Evolutionary conservation across 768 basidiomycete genomes (phyloP), one percentile per base, ranked within the genome.

Genomic region (Auricularia heimuer): DNA sequence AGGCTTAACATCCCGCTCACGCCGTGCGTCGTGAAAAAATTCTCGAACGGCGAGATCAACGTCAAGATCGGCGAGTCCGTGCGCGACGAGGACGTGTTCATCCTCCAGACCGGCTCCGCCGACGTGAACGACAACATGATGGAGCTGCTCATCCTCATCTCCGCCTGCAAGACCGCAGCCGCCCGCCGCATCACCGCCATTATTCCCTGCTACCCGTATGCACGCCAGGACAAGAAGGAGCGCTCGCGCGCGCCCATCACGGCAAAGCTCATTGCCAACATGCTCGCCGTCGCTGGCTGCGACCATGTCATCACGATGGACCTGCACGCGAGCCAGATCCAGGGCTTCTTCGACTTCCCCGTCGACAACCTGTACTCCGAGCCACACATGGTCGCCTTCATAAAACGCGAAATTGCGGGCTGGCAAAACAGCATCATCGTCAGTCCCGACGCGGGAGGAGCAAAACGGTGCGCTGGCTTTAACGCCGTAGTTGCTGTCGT

Each of bases 281-380:
- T 98, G 96, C 81, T 99, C 66, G 88, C 86, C 54, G 92, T 97
- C 60, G 95, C 97, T 8, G 96, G 96, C 29, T 97, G 94, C 73
- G 96, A 98, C 77, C 96, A 98, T 73, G 89, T 99, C 71, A 98
- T 99, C 70, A 98, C 96, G n/a, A 96, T 98, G 90, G 95, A 98
- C 75, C 79, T 98, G 62, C 96, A 98, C 72, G 95, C 96, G 51
- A 90, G 90, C 71, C 96, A 98, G 78, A 98, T 98, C 66, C 96
- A 98, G 73, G 96, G 96, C 6, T 98, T 98, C 81, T 98, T 98
- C 75, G 94, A 98, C 75, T 93, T 98, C 69, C 96, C 96, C 8
- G 95, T 97, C 34, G 96, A 98, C 78, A 98, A 98, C 75, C 81
- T 98, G 56, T 98, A 89, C 78, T 94, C 92, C 44, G 96, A 99